Evolutionary conservation across 192 early-diverging fungal species (phyloP), one percentile per base, ranked within the genome.

Genomic region (Phlyctochytrium arcticum): DNA sequence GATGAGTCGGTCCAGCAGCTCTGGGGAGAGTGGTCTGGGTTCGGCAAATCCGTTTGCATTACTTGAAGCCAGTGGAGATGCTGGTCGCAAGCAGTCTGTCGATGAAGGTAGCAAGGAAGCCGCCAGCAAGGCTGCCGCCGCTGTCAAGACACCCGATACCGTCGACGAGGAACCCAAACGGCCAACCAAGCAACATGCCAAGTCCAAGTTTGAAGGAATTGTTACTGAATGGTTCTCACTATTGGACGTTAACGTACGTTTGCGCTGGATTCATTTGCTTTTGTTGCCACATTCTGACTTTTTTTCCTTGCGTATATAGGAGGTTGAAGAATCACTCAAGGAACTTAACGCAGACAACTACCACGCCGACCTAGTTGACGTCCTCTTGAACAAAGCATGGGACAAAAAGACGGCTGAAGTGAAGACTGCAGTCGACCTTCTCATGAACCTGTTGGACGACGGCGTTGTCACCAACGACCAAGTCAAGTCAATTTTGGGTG

Each of bases 261-360:
- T n/a, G 12, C 39, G 21, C 2, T 44, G 39, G 39, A 2, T 12
- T 12, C 2, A n/a, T 44, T 44, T 44, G 21, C 21, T 1, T n/a
- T 44, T 12, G 39, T 0, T 2, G n/a, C n/a, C n/a, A n/a, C n/a
- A n/a, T n/a, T n/a, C n/a, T n/a, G n/a, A n/a, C n/a, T n/a, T n/a
- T n/a, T n/a, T n/a, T n/a, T n/a, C n/a, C n/a, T n/a, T n/a, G n/a
- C n/a, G n/a, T 27, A 2, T 62, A 35, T 49, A 70, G 36, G 90
- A 92, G 74, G 68, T 90, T 31, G 63, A 82, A 42, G 71, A 74
- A 48, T 85, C 86, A 62, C 72, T 89, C 54, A 84, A 90, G 78
- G 90, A 90, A 62, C 71, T 90, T 42, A 79, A 77, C 37, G 80
- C 83, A 54, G 70, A 71, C 62, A 78, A 78, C 46, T 71, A 79